Conservation (phyloP, 257 asterid species). For the Solanum gandarillasii region DNA sequence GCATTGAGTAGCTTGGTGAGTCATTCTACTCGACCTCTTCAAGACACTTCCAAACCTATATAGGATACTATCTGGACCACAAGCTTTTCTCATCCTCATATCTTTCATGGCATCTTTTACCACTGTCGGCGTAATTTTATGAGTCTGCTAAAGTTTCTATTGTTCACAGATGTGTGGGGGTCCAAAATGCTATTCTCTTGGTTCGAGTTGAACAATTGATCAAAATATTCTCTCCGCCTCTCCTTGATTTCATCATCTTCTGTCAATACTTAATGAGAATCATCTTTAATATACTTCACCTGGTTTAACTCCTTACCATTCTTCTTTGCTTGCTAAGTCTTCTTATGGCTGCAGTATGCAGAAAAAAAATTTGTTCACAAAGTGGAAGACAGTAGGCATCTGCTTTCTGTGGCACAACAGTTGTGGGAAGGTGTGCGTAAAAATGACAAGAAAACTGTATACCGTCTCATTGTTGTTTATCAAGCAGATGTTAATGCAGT, state of each 20-base stretch:
- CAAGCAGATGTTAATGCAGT: conserved; percentile 62
- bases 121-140: background rate
- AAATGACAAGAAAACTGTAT: conserved; percentile 72
- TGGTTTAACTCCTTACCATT: background rate
- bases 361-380: conserved; percentile 60
- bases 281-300: background rate
- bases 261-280: background rate
- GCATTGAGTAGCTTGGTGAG: background rate
- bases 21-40: background rate
- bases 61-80: background rate
- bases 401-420: conserved; percentile 59
- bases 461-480: conserved; percentile 59
- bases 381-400: conserved; percentile 30
- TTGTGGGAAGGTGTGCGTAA: conserved; percentile 64
- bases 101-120: background rate
- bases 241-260: background rate
- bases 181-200: background rate
- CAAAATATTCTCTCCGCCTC: background rate
- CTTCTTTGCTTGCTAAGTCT: background rate
- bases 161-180: background rate
- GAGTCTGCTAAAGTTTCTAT: background rate
- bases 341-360: conserved; percentile 44
- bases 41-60: background rate
- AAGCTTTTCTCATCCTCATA: background rate
- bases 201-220: background rate